Evolutionary conservation across 2,329 filamentous ascomycete genomes (phyloP).

Genomic region (Bipolaris oryzae): DNA sequence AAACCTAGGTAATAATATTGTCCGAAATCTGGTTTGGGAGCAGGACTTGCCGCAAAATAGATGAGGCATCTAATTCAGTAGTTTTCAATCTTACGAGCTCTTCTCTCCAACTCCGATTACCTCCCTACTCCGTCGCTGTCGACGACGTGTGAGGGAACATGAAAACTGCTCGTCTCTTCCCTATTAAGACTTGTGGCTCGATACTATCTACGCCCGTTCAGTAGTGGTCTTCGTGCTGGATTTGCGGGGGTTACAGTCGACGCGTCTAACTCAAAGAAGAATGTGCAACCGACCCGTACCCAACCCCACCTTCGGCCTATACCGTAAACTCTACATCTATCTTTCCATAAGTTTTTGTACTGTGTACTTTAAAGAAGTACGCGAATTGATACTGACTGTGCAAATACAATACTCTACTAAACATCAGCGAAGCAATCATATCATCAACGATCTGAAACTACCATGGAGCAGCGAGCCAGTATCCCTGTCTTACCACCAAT

Average conservation of each 20-base stretch:
- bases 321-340: neutral
- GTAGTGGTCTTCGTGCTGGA: neutral
- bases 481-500: slow-evolving; percentile 43
- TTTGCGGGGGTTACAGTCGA: neutral
- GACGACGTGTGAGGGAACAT: too few relatives aligned
- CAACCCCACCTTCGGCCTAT: neutral
- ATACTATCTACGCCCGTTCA: too few relatives aligned
- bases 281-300: slow-evolving; percentile 10
- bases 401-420: neutral
- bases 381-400: neutral
- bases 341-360: neutral
- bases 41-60: too few relatives aligned
- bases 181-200: too few relatives aligned
- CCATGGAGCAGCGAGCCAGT: slow-evolving; percentile 38
- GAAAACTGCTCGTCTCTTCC: too few relatives aligned
- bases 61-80: too few relatives aligned
- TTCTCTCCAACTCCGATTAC: too few relatives aligned
- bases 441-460: neutral
- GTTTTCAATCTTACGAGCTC: too few relatives aligned
- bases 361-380: neutral
- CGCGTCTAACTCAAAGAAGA: slow-evolving; percentile 8
- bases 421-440: too few relatives aligned
- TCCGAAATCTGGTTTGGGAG: too few relatives aligned
- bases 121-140: too few relatives aligned
- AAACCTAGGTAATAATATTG: too few relatives aligned